Base-by-base conservation (phyloP, 805 yeast species). In the Saccharomycopsis sp. region DNA sequence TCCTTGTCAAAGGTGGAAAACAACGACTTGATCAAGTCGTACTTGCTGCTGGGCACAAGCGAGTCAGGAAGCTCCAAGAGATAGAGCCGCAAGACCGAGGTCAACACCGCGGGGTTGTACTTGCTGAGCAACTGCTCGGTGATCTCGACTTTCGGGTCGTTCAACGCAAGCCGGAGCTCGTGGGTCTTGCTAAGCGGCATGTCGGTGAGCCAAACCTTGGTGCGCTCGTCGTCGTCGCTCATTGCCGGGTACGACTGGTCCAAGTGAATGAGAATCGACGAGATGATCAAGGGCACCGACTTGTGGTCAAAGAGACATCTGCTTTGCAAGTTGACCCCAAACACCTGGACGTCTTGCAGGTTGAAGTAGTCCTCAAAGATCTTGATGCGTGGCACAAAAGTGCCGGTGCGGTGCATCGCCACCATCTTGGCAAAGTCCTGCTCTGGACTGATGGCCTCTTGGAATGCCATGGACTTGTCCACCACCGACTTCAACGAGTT, bases 351-450 rank as follows among this genome's bases (percentile, higher is more conserved):
- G 34, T 77, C 69, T 34, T 61, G 64, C 4, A 83, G 71, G 48
- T 77, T 75, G 58, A 82, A 82, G 61, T 84, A 85, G 56, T 82
- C 83, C 54, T 84, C 94, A 58, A 84, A 85, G 12, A 81, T 67
- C 0, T 73, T 65, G 6, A 80, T 88, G 37, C 68, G 71, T 12
- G 95, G 95, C 36, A 71, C 64, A 59, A 81, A 85, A 31, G 69
- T 65, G 0, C 95, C 95, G 0, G 89, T 80, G 38, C 75, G 69
- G 53, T 79, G 77, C 48, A 73, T 74, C 44, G 77, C 81, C 20
- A 83, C 65, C 45, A 84, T 60, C 52, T 74, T 74, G 39, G 77
- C 65, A 49, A 85, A 61, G 54, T 86, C 95, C 38, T 69, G 69
- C 4, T 64, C 62, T 0, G 94, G 94, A 43, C 77, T 72, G 45